Conservation (phyloP, 2,329 filamentous ascomycete genomes). For the Apiospora aurea region DNA sequence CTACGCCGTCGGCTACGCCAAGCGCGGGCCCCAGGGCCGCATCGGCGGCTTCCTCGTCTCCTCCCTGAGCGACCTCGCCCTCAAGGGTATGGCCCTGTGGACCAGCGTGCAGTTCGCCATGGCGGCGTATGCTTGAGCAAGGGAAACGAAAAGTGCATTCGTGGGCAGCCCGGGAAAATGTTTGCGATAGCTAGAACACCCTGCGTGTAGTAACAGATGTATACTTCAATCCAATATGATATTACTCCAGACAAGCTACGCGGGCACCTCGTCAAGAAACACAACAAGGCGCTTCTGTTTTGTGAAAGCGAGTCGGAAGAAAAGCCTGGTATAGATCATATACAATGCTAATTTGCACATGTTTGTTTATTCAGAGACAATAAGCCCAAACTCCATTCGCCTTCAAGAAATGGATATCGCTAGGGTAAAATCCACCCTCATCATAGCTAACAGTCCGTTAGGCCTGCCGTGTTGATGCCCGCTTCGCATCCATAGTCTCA, state of each 20-base stretch:
- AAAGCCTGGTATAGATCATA: not conserved
- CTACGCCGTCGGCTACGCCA: conserved; percentile 64
- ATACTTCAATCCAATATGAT: not conserved
- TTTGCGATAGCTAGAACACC: not conserved
- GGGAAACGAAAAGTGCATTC: not conserved
- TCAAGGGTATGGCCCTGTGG: conserved; percentile 55
- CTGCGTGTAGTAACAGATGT: not conserved
- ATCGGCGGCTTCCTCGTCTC: conserved; percentile 45
- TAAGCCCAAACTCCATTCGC: conserved; percentile 13
- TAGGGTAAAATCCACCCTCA: not conserved
- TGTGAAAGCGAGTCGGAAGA: not conserved
- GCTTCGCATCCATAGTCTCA: not conserved
- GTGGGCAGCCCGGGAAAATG: not conserved
- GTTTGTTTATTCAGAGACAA: not conserved
- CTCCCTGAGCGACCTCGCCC: conserved; percentile 44
- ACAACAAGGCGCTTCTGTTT: not conserved
- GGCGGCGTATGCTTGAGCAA: conserved; percentile 34
- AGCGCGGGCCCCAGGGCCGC: conserved; percentile 54
- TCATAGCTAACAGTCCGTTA: not conserved
- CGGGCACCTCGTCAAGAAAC: not conserved
- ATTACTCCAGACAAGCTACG: too few relatives aligned
- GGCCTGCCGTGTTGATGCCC: not conserved
- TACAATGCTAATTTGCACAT: not conserved
- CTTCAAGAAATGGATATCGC: not conserved
- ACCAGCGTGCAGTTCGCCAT: conserved; percentile 48